These are phyloP conservation scores for Aspergillus quadrilineatus DNA, from an alignment of 2,329 filamentous ascomycete genomes.

Conservation along the genomic window DNA sequence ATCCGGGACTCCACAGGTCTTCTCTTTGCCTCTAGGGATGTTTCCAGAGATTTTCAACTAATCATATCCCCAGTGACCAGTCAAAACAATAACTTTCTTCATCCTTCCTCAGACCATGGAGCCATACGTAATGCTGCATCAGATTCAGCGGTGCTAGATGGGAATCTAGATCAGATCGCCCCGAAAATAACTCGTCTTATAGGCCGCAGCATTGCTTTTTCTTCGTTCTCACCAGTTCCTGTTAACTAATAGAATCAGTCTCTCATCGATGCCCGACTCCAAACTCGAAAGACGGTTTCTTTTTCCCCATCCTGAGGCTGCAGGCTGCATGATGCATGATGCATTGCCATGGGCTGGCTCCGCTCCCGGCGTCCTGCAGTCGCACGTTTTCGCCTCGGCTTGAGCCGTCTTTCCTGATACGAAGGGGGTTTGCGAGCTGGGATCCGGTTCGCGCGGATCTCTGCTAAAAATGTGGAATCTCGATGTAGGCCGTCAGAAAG, in stretches of 20 bases:
- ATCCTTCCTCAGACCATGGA: neutral
- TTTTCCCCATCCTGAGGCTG: neutral
- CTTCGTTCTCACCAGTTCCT: neutral
- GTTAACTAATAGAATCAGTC: constrained; percentile 3
- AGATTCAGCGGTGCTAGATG: neutral
- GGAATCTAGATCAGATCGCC: neutral
- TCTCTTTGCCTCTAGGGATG: no score
- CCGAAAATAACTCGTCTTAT: neutral
- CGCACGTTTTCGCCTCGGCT: neutral
- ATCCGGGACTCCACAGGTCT: no score
- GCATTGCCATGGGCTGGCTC: no score
- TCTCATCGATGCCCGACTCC: neutral
- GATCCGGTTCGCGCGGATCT: neutral
- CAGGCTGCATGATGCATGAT: neutral
- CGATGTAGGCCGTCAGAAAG: neutral
- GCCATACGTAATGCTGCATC: neutral
- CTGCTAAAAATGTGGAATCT: no score
- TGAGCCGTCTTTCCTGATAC: neutral
- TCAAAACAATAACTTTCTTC: neutral
- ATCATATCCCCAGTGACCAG: neutral
- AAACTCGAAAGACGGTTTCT: neutral
- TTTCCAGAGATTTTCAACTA: neutral
- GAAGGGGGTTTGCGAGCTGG: neutral
- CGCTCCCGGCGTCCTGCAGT: no score
- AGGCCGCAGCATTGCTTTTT: constrained; percentile 1